Percentiles rank a stretch among this genome's conserved stretches.
phyloP scores from a whole-genome alignment of 1,139 yeast species.

The Pichia sp. region DNA sequence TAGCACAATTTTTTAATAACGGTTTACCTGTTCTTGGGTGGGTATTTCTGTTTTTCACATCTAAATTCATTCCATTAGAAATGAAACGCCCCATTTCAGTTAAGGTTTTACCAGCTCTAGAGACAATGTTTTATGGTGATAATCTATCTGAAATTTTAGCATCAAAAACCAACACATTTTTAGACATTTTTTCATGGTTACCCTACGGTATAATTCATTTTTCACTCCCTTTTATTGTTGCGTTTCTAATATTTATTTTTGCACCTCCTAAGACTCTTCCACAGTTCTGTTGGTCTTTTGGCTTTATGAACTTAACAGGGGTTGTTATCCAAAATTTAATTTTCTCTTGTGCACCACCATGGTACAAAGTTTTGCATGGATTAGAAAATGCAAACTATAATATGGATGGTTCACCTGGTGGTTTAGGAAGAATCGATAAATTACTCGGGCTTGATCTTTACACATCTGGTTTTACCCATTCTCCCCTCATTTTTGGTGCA shows the following conservation, averaged over 20 bases:
- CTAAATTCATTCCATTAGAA: slow-evolving; percentile 65
- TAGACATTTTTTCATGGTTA: slow-evolving; percentile 88
- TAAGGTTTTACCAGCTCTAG: slow-evolving; percentile 87
- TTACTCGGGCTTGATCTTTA: slow-evolving; percentile 78
- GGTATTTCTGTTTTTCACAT: slow-evolving; percentile 77
- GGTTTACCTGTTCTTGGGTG: slow-evolving; percentile 85
- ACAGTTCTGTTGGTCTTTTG: slow-evolving; percentile 89
- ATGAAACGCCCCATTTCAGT: slow-evolving; percentile 90
- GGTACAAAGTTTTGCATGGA: slow-evolving; percentile 88
- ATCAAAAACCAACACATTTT: slow-evolving; percentile 53
- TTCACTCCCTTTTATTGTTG: slow-evolving; percentile 82
- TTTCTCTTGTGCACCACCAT: slow-evolving; percentile 97
- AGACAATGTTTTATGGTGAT: slow-evolving; percentile 90
- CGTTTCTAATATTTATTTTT: slow-evolving; percentile 70
- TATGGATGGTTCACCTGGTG: slow-evolving; percentile 96
- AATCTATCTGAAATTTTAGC: slow-evolving; percentile 84
- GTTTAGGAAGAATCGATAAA: slow-evolving; percentile 80
- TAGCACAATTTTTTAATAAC: slow-evolving; percentile 78
- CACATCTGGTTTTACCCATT: slow-evolving; percentile 76
- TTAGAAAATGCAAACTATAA: slow-evolving; percentile 84
- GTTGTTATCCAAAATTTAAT: slow-evolving; percentile 64
- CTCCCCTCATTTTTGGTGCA: slow-evolving; percentile 96
- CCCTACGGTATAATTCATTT: slow-evolving; percentile 94
- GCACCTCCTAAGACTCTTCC: slow-evolving; percentile 90
- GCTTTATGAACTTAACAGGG: slow-evolving; percentile 90